Evolutionary conservation across 2,329 filamentous ascomycete species (phyloP).

Genomic region (Tolypocladium ophioglossoides): DNA sequence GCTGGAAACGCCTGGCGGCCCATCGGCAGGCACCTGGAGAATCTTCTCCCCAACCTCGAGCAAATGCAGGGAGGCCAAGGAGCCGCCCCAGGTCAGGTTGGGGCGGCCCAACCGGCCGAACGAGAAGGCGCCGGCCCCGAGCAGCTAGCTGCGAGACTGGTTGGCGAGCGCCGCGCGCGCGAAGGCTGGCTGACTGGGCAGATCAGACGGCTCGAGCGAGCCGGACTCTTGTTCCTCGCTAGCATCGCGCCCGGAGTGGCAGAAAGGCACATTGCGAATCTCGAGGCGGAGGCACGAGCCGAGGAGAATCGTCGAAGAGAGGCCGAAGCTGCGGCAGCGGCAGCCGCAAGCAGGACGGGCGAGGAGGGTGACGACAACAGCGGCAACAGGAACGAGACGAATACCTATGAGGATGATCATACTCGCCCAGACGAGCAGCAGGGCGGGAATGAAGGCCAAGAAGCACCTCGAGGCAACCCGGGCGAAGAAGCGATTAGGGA

Average conservation of each 20-base stretch:
- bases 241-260: slow-evolving; percentile 57
- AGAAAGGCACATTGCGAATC: slow-evolving; percentile 51
- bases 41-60: slow-evolving; percentile 41
- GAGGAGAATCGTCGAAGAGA: slow-evolving; percentile 32
- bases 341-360: slow-evolving; percentile 17
- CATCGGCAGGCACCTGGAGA: slow-evolving; percentile 47
- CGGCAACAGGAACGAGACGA: background rate
- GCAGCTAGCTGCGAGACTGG: slow-evolving; percentile 41
- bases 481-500: slow-evolving; percentile 9
- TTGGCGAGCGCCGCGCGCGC: slow-evolving; percentile 25
- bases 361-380: slow-evolving; percentile 8
- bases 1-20: slow-evolving; percentile 46
- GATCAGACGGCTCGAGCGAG: slow-evolving; percentile 45
- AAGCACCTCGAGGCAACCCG: background rate
- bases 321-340: slow-evolving; percentile 27
- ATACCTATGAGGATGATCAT: background rate
- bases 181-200: slow-evolving; percentile 26
- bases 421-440: slow-evolving; percentile 1
- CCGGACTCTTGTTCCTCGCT: slow-evolving; percentile 51
- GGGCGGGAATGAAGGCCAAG: slow-evolving; percentile 3
- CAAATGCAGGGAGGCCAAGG: slow-evolving; percentile 16
- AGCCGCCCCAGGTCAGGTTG: slow-evolving; percentile 6
- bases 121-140: slow-evolving; percentile 31
- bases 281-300: slow-evolving; percentile 40
- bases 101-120: slow-evolving; percentile 14